Conservation (phyloP, 139 green algal species). For the Chlorella vulgaris region DNA sequence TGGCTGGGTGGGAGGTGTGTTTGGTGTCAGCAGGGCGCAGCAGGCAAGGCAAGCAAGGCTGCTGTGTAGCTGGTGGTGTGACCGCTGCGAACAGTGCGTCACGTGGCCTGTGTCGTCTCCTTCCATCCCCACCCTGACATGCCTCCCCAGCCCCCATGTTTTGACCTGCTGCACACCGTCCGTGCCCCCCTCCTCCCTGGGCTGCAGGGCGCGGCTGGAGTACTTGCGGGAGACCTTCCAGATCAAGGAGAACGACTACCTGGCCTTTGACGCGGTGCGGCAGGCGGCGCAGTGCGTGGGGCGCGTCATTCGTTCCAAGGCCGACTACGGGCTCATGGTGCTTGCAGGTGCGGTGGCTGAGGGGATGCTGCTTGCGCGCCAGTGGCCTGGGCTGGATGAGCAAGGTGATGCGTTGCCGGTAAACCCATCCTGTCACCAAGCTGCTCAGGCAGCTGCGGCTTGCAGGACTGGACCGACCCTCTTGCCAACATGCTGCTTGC, state of each 20-base stretch:
- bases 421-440: too few relatives aligned
- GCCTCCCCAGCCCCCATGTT: too few relatives aligned
- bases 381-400: neutral
- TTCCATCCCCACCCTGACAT: too few relatives aligned
- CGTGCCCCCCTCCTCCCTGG: too few relatives aligned
- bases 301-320: constrained; percentile 97
- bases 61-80: too few relatives aligned
- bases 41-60: neutral
- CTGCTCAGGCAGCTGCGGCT: neutral
- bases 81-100: too few relatives aligned
- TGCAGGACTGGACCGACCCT: neutral
- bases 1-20: constrained; percentile 32
- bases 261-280: constrained; percentile 96
- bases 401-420: too few relatives aligned
- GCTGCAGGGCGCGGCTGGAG: constrained; percentile 74
- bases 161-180: too few relatives aligned
- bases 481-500: neutral
- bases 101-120: too few relatives aligned
- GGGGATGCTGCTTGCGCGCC: neutral
- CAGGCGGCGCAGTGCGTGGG: constrained; percentile 98
- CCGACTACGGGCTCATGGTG: constrained; percentile 82
- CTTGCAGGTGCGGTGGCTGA: constrained; percentile 24
- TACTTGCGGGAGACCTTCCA: constrained; percentile 93
- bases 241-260: constrained; percentile 93
- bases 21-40: too few relatives aligned